Evolutionary conservation across 108 stramenopile genomes (phyloP).

Genomic region (Cyclotella baltica): DNA sequence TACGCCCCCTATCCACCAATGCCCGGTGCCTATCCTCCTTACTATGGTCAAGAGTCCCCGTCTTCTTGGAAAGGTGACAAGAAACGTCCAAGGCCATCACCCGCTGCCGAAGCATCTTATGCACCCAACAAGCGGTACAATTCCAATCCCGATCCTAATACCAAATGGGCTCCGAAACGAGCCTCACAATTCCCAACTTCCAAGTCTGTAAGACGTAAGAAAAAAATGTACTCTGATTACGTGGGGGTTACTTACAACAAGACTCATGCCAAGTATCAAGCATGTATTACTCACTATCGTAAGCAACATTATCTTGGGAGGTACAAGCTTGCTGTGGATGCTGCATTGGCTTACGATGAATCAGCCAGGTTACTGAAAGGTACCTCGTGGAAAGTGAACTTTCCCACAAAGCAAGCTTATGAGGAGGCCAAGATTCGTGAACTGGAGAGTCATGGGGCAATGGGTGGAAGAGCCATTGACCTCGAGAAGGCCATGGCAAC

Average conservation of each 20-base stretch:
- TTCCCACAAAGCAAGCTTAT: slow-evolving; percentile 42
- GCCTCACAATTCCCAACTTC: background rate
- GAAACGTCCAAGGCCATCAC: slow-evolving; percentile 6
- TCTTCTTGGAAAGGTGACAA: slow-evolving; percentile 25
- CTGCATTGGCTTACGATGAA: slow-evolving; percentile 60
- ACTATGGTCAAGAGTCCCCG: background rate
- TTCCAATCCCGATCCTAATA: slow-evolving; percentile 4
- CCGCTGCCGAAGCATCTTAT: background rate
- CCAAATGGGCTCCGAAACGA: background rate
- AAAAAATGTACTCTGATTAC: slow-evolving; percentile 65
- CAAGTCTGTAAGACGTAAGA: slow-evolving; percentile 29
- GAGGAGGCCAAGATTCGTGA: slow-evolving; percentile 44
- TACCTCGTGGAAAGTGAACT: slow-evolving; percentile 55
- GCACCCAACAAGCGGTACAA: slow-evolving; percentile 7
- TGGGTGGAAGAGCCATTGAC: slow-evolving; percentile 21
- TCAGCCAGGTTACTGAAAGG: slow-evolving; percentile 57
- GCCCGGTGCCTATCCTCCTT: slow-evolving; percentile 14
- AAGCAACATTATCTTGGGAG: slow-evolving; percentile 60
- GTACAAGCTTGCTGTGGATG: slow-evolving; percentile 58
- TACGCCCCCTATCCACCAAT: slow-evolving; percentile 20
- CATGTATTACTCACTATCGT: slow-evolving; percentile 60
- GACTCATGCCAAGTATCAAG: slow-evolving; percentile 64
- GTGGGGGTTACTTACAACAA: slow-evolving; percentile 65
- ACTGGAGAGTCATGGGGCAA: slow-evolving; percentile 18
- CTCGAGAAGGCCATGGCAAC: slow-evolving; percentile 29